Evolutionary conservation across 192 early-diverging fungal species (phyloP).

Genomic region (Rhizophagus prolifer): DNA sequence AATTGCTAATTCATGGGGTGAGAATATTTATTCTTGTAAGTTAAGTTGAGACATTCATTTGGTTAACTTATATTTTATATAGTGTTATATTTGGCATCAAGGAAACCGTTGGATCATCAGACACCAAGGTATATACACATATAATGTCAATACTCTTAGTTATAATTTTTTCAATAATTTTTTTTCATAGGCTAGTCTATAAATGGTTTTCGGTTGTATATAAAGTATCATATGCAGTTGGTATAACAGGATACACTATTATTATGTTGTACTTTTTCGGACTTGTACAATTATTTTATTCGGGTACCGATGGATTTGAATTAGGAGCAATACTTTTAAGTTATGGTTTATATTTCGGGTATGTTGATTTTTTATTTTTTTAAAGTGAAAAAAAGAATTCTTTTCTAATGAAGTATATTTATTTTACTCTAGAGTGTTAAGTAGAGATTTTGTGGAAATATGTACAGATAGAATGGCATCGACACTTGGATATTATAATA

Average conservation of each 20-base stretch:
- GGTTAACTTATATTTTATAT: conserved; percentile 31
- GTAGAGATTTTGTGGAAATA: conserved; percentile 63
- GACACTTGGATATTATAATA: conserved; percentile 60
- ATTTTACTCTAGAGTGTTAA: conserved; percentile 44
- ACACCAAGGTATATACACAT: conserved; percentile 45
- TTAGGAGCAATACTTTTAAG: conserved; percentile 51
- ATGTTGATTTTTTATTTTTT: conserved; percentile 25
- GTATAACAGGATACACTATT: conserved; percentile 53
- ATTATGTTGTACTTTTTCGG: conserved; percentile 57
- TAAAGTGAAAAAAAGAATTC: no score
- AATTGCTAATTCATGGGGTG: conserved; percentile 15
- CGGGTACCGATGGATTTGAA: conserved; percentile 38
- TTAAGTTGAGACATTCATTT: background rate
- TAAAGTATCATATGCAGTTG: conserved; percentile 57
- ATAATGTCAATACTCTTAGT: background rate
- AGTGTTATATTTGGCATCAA: conserved; percentile 55
- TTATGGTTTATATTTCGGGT: conserved; percentile 67
- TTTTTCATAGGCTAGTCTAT: conserved; percentile 49
- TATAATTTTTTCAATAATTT: background rate
- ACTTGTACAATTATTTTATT: conserved; percentile 43
- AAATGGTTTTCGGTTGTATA: conserved; percentile 61
- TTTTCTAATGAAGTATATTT: background rate
- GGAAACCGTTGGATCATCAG: conserved; percentile 59
- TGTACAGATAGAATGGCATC: conserved; percentile 64
- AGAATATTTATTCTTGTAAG: background rate